These are phyloP conservation scores for Moesziomyces parantarcticus DNA, from an alignment of 1,284 basidiomycete genomes.

Conservation along the genomic window DNA sequence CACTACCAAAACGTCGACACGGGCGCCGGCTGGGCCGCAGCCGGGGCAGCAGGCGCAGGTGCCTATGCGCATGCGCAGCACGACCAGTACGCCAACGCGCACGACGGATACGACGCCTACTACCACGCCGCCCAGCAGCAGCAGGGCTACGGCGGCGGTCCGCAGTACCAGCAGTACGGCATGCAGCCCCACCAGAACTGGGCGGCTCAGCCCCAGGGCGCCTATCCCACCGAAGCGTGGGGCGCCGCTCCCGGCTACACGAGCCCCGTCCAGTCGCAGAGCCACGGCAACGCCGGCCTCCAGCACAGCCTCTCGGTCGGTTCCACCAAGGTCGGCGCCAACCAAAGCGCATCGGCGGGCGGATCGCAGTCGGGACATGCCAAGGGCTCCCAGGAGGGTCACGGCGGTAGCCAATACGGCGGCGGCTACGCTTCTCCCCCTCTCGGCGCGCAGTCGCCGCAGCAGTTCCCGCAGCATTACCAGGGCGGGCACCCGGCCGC, in stretches of 20 bases:
- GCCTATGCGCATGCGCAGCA: slow-evolving; percentile 25
- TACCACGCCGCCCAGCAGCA: slow-evolving; percentile 28
- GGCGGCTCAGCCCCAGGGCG: slow-evolving; percentile 14
- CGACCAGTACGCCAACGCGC: slow-evolving; percentile 27
- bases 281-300: slow-evolving; percentile 27
- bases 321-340: slow-evolving; percentile 28
- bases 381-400: slow-evolving; percentile 35
- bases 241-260: slow-evolving; percentile 41
- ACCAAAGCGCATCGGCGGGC: slow-evolving; percentile 1
- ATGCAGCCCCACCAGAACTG: slow-evolving; percentile 36
- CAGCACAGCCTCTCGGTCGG: slow-evolving; percentile 33
- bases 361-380: slow-evolving; percentile 6
- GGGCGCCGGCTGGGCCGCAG: slow-evolving; percentile 28
- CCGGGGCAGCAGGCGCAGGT: slow-evolving; percentile 22
- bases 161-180: slow-evolving; percentile 40
- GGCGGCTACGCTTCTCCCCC: slow-evolving; percentile 26
- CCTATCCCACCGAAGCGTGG: slow-evolving; percentile 31
- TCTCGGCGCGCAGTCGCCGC: slow-evolving; percentile 18
- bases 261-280: slow-evolving; percentile 24
- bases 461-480: slow-evolving; percentile 42
- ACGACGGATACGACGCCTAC: slow-evolving; percentile 43
- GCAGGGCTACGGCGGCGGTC: slow-evolving; percentile 12
- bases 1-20: slow-evolving; percentile 40
- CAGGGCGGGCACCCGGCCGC: slow-evolving; percentile 16
- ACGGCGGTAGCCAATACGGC: slow-evolving; percentile 29